phyloP scores from a whole-genome alignment of 2,329 filamentous ascomycete species.

The Chaetomium sp. region DNA sequence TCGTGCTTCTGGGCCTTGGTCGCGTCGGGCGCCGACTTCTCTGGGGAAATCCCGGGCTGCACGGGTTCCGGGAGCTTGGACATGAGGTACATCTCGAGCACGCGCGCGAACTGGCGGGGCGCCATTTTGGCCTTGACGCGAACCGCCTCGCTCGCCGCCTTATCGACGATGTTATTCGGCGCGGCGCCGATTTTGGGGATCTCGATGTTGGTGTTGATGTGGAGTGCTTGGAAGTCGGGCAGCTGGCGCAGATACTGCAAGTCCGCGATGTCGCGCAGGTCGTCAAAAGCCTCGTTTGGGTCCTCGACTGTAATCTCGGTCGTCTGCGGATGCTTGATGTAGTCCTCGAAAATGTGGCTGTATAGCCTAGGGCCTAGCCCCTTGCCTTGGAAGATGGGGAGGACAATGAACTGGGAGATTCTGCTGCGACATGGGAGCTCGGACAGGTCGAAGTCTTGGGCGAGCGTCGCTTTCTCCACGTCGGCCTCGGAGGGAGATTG shows the following conservation, averaged over 20 bases:
- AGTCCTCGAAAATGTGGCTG: constrained; percentile 71
- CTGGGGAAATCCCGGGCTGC: constrained; percentile 53
- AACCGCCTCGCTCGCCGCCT: constrained; percentile 57
- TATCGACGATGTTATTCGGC: constrained; percentile 60
- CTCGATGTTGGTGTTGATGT: constrained; percentile 54
- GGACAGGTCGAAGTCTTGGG: constrained; percentile 53
- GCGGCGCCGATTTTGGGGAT: constrained; percentile 53
- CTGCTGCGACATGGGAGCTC: constrained; percentile 75
- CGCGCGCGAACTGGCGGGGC: constrained; percentile 71
- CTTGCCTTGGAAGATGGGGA: constrained; percentile 81
- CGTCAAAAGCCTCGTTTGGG: constrained; percentile 83
- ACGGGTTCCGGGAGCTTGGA: constrained; percentile 59
- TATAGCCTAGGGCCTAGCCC: constrained; percentile 83
- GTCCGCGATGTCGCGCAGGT: constrained; percentile 75
- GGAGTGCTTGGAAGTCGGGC: constrained; percentile 59
- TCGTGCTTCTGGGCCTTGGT: constrained; percentile 61
- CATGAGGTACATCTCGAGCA: constrained; percentile 76
- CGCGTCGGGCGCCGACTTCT: constrained; percentile 51
- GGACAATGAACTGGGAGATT: constrained; percentile 89
- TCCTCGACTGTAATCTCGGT: constrained; percentile 91
- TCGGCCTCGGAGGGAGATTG: constrained; percentile 41
- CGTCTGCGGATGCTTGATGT: constrained; percentile 67
- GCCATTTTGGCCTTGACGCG: constrained; percentile 69
- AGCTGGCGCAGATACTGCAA: constrained; percentile 63
- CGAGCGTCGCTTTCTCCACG: constrained; percentile 48